A percentile compares a stretch with the other conserved stretches of the same genome.
phyloP scores from a whole-genome alignment of 192 early-diverging fungal genomes.

The Dissophora ornata region DNA sequence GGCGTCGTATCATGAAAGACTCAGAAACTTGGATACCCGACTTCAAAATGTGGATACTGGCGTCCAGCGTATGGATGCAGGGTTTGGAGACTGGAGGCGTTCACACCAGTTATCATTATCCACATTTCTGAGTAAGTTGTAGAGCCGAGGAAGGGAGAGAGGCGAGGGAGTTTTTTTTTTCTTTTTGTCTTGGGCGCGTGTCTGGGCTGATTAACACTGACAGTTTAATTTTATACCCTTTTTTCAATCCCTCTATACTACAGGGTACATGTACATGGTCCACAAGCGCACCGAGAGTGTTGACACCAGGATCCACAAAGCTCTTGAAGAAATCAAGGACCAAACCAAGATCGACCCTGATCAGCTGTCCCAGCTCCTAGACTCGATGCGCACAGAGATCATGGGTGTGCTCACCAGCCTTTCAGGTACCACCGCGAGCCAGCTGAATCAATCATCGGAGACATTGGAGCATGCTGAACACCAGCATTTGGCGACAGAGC shows the following conservation, averaged over 20 bases:
- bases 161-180: too few relatives aligned
- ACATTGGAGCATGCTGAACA: not conserved
- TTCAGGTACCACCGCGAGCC: not conserved
- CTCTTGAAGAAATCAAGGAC: conserved; percentile 3
- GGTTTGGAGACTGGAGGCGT: conserved; percentile 20
- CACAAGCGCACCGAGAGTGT: conserved; percentile 21
- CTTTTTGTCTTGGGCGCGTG: too few relatives aligned
- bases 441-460: not conserved
- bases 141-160: too few relatives aligned
- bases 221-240: too few relatives aligned
- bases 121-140: conserved; percentile 22
- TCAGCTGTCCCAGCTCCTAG: not conserved
- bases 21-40: not conserved
- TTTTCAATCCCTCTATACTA: too few relatives aligned
- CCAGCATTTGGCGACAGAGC: too few relatives aligned
- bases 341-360: conserved; percentile 4
- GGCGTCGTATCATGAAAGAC: not conserved
- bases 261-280: conserved; percentile 35
- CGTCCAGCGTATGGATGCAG: conserved; percentile 3
- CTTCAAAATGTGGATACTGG: not conserved
- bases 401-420: conserved; percentile 1
- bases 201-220: too few relatives aligned
- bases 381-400: conserved; percentile 12
- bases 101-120: conserved; percentile 7
- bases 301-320: conserved; percentile 1